Evolutionary conservation across 2,329 filamentous ascomycete genomes (phyloP).

Genomic region (Akanthomyces muscarius): DNA sequence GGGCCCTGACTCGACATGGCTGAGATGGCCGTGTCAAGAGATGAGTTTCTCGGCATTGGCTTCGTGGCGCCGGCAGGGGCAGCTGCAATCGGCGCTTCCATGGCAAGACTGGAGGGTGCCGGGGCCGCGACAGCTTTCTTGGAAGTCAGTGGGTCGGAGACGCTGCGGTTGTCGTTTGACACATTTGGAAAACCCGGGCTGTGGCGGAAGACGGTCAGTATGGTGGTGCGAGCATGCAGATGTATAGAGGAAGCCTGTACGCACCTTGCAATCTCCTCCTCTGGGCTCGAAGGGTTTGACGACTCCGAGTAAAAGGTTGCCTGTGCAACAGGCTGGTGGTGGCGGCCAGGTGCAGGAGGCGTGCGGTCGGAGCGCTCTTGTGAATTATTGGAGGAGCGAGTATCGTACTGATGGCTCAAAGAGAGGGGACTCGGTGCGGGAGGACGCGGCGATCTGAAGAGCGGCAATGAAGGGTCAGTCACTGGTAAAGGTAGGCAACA

Average conservation of each 20-base stretch:
- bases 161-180: slow-evolving; percentile 49
- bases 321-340: slow-evolving; percentile 21
- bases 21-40: slow-evolving; percentile 91
- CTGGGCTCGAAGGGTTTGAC: slow-evolving; percentile 32
- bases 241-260: background rate
- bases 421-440: slow-evolving; percentile 48
- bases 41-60: slow-evolving; percentile 66
- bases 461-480: slow-evolving; percentile 20
- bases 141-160: slow-evolving; percentile 40
- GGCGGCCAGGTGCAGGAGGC: background rate
- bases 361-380: slow-evolving; percentile 25
- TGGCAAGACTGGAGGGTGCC: slow-evolving; percentile 35
- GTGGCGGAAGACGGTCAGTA: background rate
- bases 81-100: slow-evolving; percentile 44
- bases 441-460: slow-evolving; percentile 44
- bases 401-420: slow-evolving; percentile 25
- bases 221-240: background rate
- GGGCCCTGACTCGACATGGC: slow-evolving; percentile 61
- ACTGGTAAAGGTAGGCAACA: background rate
- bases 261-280: slow-evolving; percentile 31
- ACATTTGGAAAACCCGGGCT: slow-evolving; percentile 27
- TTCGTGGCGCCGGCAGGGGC: slow-evolving; percentile 38
- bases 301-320: slow-evolving; percentile 37
- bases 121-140: slow-evolving; percentile 32
- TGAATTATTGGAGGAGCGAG: slow-evolving; percentile 29